These are phyloP conservation scores for Lanmaoa pseudosensibilis DNA, from an alignment of 768 basidiomycete genomes.

Conservation along the genomic window DNA sequence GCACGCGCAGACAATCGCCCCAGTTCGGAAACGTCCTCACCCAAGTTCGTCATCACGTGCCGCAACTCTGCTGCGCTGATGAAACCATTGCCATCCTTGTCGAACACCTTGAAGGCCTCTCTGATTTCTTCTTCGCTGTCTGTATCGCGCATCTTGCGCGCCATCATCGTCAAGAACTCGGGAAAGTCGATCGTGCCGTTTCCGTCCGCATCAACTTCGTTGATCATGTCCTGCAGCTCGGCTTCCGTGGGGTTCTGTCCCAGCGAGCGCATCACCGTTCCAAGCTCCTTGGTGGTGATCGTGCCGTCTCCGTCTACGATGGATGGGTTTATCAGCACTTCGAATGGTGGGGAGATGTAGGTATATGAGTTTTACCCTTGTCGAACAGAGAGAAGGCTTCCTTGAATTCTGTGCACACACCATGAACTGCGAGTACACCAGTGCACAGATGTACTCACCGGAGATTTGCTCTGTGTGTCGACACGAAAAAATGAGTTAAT, in stretches of 20 bases:
- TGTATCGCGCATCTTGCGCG: constrained; percentile 86
- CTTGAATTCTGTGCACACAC: constrained; percentile 80
- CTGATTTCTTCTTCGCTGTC: constrained; percentile 94
- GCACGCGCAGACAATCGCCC: neutral
- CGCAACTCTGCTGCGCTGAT: constrained; percentile 85
- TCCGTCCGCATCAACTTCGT: constrained; percentile 87
- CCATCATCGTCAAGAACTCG: constrained; percentile 85
- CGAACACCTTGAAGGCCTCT: constrained; percentile 96
- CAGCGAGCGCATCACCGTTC: constrained; percentile 90
- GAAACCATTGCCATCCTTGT: constrained; percentile 92
- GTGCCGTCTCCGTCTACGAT: constrained; percentile 84
- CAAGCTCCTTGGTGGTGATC: constrained; percentile 87
- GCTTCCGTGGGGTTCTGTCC: constrained; percentile 93
- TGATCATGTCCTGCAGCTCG: constrained; percentile 93
- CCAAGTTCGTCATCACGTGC: constrained; percentile 89
- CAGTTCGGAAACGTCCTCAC: constrained; percentile 39
- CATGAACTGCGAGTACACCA: constrained; percentile 3
- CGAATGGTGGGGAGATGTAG: too few relatives aligned
- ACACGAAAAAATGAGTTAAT: neutral
- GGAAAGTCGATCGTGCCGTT: constrained; percentile 87
- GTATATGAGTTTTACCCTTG: constrained; percentile 56
- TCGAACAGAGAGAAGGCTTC: constrained; percentile 98
- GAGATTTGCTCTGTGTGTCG: constrained; percentile 79
- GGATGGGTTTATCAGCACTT: neutral
- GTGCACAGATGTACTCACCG: constrained; percentile 48